Base-by-base conservation (phyloP, 2,329 filamentous ascomycete genomes). In the Lecanicillium sp. region DNA sequence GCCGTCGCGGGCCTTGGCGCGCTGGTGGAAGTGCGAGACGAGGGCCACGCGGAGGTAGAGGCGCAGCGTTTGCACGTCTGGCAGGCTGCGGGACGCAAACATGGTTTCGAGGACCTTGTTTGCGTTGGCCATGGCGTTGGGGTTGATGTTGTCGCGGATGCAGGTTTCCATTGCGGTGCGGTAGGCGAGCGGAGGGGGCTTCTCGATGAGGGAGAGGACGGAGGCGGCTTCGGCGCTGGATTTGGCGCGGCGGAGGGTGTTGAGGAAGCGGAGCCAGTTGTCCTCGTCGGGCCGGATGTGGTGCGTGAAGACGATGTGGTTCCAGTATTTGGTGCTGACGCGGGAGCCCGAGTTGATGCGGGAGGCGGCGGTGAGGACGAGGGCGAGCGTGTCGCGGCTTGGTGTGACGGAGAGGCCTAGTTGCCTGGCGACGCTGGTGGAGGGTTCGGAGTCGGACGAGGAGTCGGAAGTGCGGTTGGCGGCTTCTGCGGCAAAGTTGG, bases 91-190 rank as follows among this genome's bases (percentile, higher is more conserved):
- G 15, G 53, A 50, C 17, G 42, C 36, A 28, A 55, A 38, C 81
- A 89, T 88, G 36, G 74, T 55, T 37, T 78, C 67, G 20, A 95
- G 62, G 18, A 94, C 67, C 36, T 67, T 59, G 36, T 68, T 75
- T 4, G 85, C 83, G 47, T 83, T 71, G 3, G 66, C 60, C 46
- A 94, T 73, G 16, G 76, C 74, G 37, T 80, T 73, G n/a, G 58
- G 67, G 56, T 94, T 95, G 40, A 80, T 78, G 52, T 79, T 82
- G 64, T 95, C 87, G 41, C 81, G 75, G 17, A 77, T 64, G 57
- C 88, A 95, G 5, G 78, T 71, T 45, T 73, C 71, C 66, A 95
- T 78, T 38, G 83, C 86, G 33, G 86, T 73, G 38, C 76, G 74
- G 62, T 88, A 85, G 9, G 42, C 71, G 73, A 25, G 54, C 49